A percentile compares a stretch with the other conserved stretches of the same genome.
phyloP scores from a whole-genome alignment of 805 yeast species.

The Barnettozyma salicaria region DNA sequence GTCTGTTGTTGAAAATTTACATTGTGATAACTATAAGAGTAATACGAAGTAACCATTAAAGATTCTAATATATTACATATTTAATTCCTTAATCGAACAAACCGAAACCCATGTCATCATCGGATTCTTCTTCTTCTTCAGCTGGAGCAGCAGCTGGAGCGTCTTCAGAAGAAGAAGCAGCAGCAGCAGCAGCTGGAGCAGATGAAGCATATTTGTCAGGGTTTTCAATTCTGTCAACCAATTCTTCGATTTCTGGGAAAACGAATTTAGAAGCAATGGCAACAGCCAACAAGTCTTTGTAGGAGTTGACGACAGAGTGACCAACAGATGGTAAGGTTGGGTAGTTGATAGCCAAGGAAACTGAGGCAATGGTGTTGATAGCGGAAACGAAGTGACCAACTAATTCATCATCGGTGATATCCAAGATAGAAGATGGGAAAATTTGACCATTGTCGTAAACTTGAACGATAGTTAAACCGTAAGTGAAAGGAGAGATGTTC shows the following conservation, averaged over 20 bases:
- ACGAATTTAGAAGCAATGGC: constrained; percentile 98
- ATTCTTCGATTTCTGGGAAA: constrained; percentile 97
- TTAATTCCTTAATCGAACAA: constrained; percentile 74
- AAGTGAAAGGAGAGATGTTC: constrained; percentile 99
- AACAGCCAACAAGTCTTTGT: constrained; percentile 97
- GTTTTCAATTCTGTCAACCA: constrained; percentile 99
- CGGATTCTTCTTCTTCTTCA: constrained; percentile 61
- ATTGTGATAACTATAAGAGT: too few relatives aligned
- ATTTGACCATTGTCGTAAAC: constrained; percentile 98
- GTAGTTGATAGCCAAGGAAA: constrained; percentile 97
- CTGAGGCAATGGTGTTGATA: constrained; percentile 86
- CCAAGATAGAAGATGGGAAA: constrained; percentile 95
- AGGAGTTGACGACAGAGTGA: constrained; percentile 97
- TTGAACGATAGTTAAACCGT: constrained; percentile 94
- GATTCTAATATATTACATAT: constrained; percentile 12
- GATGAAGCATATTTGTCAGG: constrained; percentile 99
- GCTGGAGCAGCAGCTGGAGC: constrained; percentile 70
- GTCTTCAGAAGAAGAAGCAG: constrained; percentile 66
- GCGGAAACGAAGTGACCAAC: constrained; percentile 89
- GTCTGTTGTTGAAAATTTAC: neutral
- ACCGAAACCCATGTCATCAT: constrained; percentile 97
- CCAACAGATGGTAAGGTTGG: constrained; percentile 99
- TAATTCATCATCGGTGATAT: constrained; percentile 96
- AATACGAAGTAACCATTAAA: too few relatives aligned
- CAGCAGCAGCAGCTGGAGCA: constrained; percentile 94